These are phyloP conservation scores for Gaertneriomyces sp. DNA, from an alignment of 192 early-diverging fungal species.

Conservation along the genomic window DNA sequence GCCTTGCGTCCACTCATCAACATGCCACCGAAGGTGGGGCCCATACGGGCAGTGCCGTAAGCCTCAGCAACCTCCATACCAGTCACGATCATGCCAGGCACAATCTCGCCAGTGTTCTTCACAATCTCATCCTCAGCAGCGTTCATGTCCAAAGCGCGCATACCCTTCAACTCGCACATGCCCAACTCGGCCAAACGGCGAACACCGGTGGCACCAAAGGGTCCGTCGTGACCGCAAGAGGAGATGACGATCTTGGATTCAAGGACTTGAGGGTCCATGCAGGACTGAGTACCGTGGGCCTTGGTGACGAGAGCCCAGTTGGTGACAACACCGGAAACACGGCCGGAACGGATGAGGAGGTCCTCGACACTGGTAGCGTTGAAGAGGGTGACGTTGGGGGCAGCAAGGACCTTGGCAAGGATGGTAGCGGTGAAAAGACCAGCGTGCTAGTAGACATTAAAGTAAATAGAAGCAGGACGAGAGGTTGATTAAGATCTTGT, in stretches of 20 bases:
- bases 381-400: conserved; percentile 68
- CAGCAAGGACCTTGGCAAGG: conserved; percentile 57
- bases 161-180: conserved; percentile 52
- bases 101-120: conserved; percentile 61
- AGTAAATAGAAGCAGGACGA: neutral
- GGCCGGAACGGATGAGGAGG: conserved; percentile 54
- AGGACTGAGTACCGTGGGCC: conserved; percentile 48
- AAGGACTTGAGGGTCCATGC: conserved; percentile 74
- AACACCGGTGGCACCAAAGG: conserved; percentile 65
- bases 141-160: conserved; percentile 69
- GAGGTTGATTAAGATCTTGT: neutral
- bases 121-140: conserved; percentile 65
- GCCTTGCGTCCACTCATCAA: conserved; percentile 67
- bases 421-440: conserved; percentile 72
- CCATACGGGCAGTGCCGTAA: conserved; percentile 68
- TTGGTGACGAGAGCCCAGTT: conserved; percentile 71
- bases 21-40: conserved; percentile 62
- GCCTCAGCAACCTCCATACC: conserved; percentile 74
- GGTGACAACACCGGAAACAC: conserved; percentile 63
- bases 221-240: conserved; percentile 62
- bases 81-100: conserved; percentile 64
- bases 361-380: conserved; percentile 74
- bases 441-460: conserved; percentile 41
- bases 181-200: conserved; percentile 52
- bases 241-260: conserved; percentile 64